Conservation (phyloP, 2,329 filamentous ascomycete genomes). For the Claviceps sorghi region DNA sequence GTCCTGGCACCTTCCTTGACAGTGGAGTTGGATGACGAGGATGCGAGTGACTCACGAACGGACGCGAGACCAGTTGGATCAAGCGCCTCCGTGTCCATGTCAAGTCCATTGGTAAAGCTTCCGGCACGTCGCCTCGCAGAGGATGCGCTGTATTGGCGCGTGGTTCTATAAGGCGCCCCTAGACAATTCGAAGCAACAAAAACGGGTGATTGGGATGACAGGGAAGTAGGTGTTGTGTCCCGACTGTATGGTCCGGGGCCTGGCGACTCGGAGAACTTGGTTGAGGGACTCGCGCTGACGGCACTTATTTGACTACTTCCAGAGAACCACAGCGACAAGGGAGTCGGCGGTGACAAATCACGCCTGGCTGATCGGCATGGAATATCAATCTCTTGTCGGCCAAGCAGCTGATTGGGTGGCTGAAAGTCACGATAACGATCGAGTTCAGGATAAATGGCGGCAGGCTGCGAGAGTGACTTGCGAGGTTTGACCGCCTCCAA, state of each 20-base stretch:
- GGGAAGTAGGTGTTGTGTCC: constrained; percentile 65
- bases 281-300: constrained; percentile 58
- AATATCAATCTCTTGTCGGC: constrained; percentile 26
- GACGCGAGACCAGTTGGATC: constrained; percentile 46
- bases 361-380: constrained; percentile 47
- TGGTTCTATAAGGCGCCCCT: constrained; percentile 25
- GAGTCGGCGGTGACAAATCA: constrained; percentile 51
- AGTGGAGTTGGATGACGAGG: constrained; percentile 59
- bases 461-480: constrained; percentile 23
- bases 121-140: constrained; percentile 40
- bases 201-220: constrained; percentile 59
- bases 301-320: constrained; percentile 42
- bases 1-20: constrained; percentile 37
- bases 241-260: constrained; percentile 57
- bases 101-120: constrained; percentile 37
- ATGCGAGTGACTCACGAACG: constrained; percentile 55
- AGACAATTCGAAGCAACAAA: constrained; percentile 34
- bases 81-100: constrained; percentile 26
- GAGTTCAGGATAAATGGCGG: constrained; percentile 43
- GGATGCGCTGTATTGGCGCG: constrained; percentile 40
- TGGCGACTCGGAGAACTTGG: constrained; percentile 59
- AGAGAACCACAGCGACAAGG: constrained; percentile 38
- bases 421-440: constrained; percentile 42
- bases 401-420: constrained; percentile 21
- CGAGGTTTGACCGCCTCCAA: constrained; percentile 28